Evolutionary conservation across 1,139 yeast species (phyloP), one percentile per base, ranked within the genome.

Genomic region (Yamadazyma conglobata): DNA sequence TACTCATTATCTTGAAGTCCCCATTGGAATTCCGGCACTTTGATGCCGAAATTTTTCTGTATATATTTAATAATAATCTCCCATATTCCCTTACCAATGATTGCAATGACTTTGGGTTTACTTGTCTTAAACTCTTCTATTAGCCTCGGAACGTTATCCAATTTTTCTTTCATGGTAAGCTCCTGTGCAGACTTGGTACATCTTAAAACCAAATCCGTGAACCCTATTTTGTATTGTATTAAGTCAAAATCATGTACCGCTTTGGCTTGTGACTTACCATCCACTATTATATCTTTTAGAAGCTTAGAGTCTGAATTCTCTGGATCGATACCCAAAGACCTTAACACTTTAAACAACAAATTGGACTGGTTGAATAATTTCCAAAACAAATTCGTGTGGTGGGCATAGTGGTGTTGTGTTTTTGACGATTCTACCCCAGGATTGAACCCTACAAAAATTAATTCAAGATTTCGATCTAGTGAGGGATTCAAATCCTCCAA

Each of bases 11-110:
- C 34, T 40, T 73, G 81, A 35, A 51, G 44, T 0, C 89, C 91
- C 77, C 83, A 83, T 13, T 46, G n/a, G 34, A 67, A 66, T 22
- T 47, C 20, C 4, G 4, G n/a, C 4, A n/a, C 16, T 15, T 20
- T 28, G 9, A 19, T 32, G 6, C 24, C 4, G 30, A 39, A 19
- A 9, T 31, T 25, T 17, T 48, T 52, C 13, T 52, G 53, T 30
- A 62, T 50, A 43, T 54, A 56, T 33, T 56, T 61, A 33, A 72
- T 64, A 2, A 82, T 55, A 3, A 70, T 56, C 36, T 80, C 87
- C 87, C 88, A 83, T n/a, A 83, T 79, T 0, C 89, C 89, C 42
- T 81, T 81, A 0, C 94, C 94, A 3, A 83, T 72, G 19, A 83
- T 55, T 19, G 81, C 79, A 0, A 81, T 58, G 25, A 62, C 59